Percentiles rank a stretch among this genome's conserved stretches.
Conservation (phyloP, 2,329 filamentous ascomycete species). For the Microdochium paspali region DNA sequence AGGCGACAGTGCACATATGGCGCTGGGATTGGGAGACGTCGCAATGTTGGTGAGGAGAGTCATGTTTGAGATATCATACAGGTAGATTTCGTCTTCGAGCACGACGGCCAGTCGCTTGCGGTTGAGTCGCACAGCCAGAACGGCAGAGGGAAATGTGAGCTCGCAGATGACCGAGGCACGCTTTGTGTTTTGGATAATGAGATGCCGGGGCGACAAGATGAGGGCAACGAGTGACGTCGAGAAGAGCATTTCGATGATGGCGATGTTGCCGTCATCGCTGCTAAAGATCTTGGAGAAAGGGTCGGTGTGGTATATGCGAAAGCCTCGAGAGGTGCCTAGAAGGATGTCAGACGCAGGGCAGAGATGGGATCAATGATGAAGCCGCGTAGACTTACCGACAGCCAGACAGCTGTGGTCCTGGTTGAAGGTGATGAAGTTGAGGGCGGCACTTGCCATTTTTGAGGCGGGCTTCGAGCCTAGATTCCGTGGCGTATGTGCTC, state of each 20-base stretch:
- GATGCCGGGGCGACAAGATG: conserved; percentile 79
- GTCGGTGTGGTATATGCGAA: conserved; percentile 94
- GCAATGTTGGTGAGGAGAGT: conserved; percentile 85
- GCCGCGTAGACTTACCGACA: conserved; percentile 56
- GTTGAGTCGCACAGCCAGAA: conserved; percentile 88
- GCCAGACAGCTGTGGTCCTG: conserved; percentile 97
- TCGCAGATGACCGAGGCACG: conserved; percentile 85
- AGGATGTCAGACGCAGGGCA: neutral
- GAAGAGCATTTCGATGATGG: conserved; percentile 97
- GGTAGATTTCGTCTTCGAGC: conserved; percentile 90
- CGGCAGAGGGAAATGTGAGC: conserved; percentile 94
- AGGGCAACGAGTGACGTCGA: conserved; percentile 93
- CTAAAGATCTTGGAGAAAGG: conserved; percentile 93
- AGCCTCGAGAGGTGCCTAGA: conserved; percentile 81
- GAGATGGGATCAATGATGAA: neutral
- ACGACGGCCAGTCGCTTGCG: conserved; percentile 89
- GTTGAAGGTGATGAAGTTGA: conserved; percentile 99
- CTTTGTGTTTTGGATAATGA: conserved; percentile 96
- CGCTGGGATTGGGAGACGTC: conserved; percentile 85
- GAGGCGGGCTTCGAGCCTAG: conserved; percentile 1
- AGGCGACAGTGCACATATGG: conserved; percentile 85
- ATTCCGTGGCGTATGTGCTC: no score
- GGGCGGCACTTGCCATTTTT: conserved; percentile 58
- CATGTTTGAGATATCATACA: conserved; percentile 99
- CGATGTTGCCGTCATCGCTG: conserved; percentile 88